phyloP scores from a whole-genome alignment of 257 asterid species.

The Solanum appendiculatum region DNA sequence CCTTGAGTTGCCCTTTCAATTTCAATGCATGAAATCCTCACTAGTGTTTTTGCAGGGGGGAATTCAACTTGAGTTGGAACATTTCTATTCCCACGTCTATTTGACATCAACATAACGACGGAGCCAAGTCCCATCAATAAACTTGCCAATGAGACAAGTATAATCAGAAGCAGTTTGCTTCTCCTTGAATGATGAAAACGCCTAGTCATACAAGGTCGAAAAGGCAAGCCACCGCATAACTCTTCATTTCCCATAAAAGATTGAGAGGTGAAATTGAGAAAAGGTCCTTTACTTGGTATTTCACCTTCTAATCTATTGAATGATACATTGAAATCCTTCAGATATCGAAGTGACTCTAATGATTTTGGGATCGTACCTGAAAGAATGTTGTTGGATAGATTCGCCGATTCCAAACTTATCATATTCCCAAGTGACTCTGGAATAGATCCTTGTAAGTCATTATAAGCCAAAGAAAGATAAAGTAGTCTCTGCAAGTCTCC shows the following conservation, averaged over 20 bases:
- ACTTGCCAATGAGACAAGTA: background rate
- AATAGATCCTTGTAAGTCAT: constrained; percentile 26
- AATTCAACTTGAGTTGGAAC: background rate
- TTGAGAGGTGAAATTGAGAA: constrained; percentile 14
- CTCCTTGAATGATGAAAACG: background rate
- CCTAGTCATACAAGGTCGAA: background rate
- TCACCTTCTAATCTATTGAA: constrained; percentile 22
- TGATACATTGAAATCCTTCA: constrained; percentile 12
- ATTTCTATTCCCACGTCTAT: background rate
- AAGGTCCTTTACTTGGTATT: constrained; percentile 24
- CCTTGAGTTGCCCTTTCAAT: background rate
- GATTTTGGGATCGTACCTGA: constrained; percentile 19
- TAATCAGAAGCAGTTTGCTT: background rate
- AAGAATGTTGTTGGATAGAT: constrained; percentile 16
- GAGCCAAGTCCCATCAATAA: background rate
- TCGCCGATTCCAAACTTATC: constrained; percentile 17
- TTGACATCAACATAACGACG: background rate
- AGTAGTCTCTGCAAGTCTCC: constrained; percentile 14
- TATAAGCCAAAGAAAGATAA: constrained; percentile 20
- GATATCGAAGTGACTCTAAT: constrained; percentile 8
- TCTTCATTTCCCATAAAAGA: constrained; percentile 11
- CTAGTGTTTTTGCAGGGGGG: background rate
- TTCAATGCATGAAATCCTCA: background rate
- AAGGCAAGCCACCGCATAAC: constrained; percentile 8
- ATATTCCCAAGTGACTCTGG: constrained; percentile 22